These are phyloP conservation scores for Pestalotiopsis sp. DNA, from an alignment of 2,329 filamentous ascomycete genomes.

Conservation along the genomic window DNA sequence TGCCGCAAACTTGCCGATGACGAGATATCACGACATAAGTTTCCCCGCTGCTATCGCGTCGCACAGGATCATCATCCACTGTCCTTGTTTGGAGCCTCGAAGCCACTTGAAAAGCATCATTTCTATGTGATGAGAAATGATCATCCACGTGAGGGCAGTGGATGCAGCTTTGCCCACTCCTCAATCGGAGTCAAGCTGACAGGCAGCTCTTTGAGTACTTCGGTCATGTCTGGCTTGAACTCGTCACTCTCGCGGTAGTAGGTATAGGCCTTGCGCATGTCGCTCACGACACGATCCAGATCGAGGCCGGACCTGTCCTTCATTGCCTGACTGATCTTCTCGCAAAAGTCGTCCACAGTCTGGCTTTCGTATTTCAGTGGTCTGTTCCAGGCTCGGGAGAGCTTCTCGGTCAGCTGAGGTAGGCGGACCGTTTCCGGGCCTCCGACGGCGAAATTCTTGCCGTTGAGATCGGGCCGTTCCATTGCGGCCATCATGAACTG, in stretches of 20 bases:
- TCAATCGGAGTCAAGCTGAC: slow-evolving; percentile 35
- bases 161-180: slow-evolving; percentile 34
- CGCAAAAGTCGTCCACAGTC: slow-evolving; percentile 33
- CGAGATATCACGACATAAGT: slow-evolving; percentile 10
- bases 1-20: neutral
- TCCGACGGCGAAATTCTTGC: slow-evolving; percentile 35
- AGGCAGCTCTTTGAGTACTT: slow-evolving; percentile 34
- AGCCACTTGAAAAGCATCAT: no score
- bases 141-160: neutral
- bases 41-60: neutral
- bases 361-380: slow-evolving; percentile 34
- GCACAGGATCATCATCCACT: neutral
- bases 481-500: slow-evolving; percentile 39
- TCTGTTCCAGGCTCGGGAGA: slow-evolving; percentile 34
- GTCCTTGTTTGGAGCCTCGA: neutral
- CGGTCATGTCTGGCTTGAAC: slow-evolving; percentile 39
- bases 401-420: slow-evolving; percentile 32
- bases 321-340: slow-evolving; percentile 34
- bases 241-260: slow-evolving; percentile 41
- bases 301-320: slow-evolving; percentile 34
- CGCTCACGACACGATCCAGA: slow-evolving; percentile 33
- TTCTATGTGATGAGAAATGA: neutral
- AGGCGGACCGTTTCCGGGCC: slow-evolving; percentile 37
- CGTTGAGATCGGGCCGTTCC: slow-evolving; percentile 33
- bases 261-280: slow-evolving; percentile 44